phyloP scores from a whole-genome alignment of 140 eudicot genomes.

The Senecio squalidus region DNA sequence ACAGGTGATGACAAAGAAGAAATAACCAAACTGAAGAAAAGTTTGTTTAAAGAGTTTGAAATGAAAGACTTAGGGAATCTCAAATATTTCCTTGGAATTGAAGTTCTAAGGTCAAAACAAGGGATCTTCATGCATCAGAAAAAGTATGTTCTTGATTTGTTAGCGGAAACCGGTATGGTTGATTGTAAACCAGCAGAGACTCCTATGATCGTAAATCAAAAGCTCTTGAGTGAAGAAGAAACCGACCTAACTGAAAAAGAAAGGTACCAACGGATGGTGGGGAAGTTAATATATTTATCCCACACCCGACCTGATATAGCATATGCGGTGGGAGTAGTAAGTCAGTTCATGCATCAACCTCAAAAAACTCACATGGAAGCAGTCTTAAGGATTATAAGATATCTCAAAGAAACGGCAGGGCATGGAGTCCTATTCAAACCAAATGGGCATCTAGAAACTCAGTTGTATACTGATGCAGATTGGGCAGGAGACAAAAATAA shows the following conservation, averaged over 20 bases:
- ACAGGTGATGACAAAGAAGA: constrained; percentile 3
- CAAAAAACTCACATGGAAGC: not conserved
- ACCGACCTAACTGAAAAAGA: not conserved
- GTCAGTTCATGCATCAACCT: not conserved
- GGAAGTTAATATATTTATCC: not conserved
- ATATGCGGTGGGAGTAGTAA: not conserved
- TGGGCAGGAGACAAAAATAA: not conserved
- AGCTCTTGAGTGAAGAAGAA: not conserved
- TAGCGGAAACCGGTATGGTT: not conserved
- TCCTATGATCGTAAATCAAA: not conserved
- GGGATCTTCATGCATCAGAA: too few relatives aligned
- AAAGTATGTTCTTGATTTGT: too few relatives aligned
- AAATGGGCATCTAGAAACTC: not conserved
- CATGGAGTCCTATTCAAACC: not conserved
- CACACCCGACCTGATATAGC: not conserved
- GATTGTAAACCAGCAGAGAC: not conserved
- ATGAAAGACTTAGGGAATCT: too few relatives aligned
- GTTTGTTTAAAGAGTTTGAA: not conserved
- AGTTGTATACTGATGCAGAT: not conserved
- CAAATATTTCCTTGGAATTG: too few relatives aligned
- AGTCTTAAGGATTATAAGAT: not conserved
- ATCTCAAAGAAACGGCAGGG: not conserved
- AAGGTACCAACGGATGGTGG: not conserved
- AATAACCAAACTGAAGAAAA: not conserved
- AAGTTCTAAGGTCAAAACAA: too few relatives aligned